Conservation (phyloP, 352 stramenopile genomes). For the Globisporangium cylindrosporum region DNA sequence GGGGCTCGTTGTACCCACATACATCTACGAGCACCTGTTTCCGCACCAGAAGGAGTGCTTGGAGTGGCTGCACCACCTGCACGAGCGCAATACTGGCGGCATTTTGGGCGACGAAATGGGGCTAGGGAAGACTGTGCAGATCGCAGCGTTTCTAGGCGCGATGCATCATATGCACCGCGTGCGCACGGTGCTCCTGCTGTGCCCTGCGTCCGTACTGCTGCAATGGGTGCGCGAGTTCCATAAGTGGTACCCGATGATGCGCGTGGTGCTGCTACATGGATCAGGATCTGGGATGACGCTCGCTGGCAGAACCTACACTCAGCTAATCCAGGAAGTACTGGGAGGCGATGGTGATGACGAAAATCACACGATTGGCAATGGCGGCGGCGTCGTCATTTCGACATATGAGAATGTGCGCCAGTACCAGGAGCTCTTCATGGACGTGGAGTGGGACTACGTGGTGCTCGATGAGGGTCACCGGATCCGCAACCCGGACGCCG, state of each 20-base stretch:
- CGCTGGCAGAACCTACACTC: conserved; percentile 40
- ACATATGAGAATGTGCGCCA: conserved; percentile 97
- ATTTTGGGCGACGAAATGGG: conserved; percentile 97
- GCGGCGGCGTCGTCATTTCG: conserved; percentile 91
- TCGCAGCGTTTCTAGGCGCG: conserved; percentile 79
- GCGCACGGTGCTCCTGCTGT: conserved; percentile 88
- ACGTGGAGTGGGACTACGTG: conserved; percentile 95
- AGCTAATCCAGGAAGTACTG: conserved; percentile 69
- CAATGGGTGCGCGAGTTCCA: conserved; percentile 96
- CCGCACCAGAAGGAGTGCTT: conserved; percentile 95
- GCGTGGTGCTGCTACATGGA: conserved; percentile 89
- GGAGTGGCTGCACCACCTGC: conserved; percentile 96
- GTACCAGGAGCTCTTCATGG: conserved; percentile 88
- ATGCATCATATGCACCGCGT: conserved; percentile 58
- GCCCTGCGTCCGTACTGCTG: conserved; percentile 93
- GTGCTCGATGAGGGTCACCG: conserved; percentile 99
- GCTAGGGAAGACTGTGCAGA: conserved; percentile 96
- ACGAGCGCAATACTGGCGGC: conserved; percentile 95
- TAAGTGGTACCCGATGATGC: conserved; percentile 89
- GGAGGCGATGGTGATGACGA: conserved; percentile 17
- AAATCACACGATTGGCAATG: background rate
- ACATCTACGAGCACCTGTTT: conserved; percentile 83
- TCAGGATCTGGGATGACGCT: conserved; percentile 59
- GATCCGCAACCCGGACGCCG: conserved; percentile 97
- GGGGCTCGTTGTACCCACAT: conserved; percentile 62